phyloP scores from a whole-genome alignment of 331 rosid genomes.

The Quercus phellos region DNA sequence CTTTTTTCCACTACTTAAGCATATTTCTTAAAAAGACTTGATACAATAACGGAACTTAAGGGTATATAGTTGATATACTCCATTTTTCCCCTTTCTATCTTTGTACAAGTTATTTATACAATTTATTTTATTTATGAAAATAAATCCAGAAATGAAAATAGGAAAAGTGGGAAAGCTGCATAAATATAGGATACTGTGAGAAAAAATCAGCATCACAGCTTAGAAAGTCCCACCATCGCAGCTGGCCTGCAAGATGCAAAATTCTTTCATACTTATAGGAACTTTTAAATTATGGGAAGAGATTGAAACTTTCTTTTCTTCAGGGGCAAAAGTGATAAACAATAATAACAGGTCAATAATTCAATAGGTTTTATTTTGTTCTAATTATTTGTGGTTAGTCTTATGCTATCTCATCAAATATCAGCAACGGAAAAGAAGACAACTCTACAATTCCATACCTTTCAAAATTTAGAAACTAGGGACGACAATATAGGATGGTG shows the following conservation, averaged over 20 bases:
- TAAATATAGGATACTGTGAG: background rate
- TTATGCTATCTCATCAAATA: no score
- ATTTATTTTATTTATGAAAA: no score
- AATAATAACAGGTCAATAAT: background rate
- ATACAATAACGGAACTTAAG: background rate
- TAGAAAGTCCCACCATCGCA: slow-evolving; percentile 37
- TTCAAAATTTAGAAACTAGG: no score
- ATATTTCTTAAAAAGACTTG: background rate
- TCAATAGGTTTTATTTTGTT: background rate
- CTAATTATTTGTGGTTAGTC: background rate
- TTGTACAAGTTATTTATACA: no score
- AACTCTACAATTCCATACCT: no score
- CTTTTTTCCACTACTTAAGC: background rate
- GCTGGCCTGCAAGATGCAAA: slow-evolving; percentile 58
- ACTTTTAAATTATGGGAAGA: background rate
- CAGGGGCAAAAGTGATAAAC: background rate
- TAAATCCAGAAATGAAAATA: no score
- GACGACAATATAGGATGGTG: no score
- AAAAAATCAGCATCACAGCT: slow-evolving; percentile 27
- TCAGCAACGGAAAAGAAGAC: no score
- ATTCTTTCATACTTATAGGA: background rate
- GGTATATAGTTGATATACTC: no score
- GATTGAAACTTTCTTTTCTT: background rate
- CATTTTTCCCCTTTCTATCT: no score
- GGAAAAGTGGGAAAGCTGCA: background rate